Evolutionary conservation across 495 filamentous ascomycete genomes (phyloP).

Genomic region (Amorphotheca resinae): DNA sequence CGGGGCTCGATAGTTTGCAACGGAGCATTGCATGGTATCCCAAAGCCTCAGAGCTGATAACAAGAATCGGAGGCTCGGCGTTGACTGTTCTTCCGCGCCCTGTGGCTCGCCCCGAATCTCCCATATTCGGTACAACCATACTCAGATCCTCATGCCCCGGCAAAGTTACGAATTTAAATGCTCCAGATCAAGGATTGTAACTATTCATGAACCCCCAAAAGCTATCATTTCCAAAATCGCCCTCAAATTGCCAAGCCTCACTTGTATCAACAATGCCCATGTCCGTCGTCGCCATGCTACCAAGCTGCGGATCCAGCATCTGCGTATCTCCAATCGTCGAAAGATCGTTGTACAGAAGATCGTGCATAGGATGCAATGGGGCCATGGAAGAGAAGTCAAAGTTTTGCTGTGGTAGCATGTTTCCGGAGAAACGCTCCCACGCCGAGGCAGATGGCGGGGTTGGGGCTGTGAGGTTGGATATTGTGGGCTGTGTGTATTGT

Average conservation of each 20-base stretch:
- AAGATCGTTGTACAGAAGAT: slow-evolving; percentile 40
- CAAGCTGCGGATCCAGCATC: neutral
- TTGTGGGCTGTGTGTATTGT: slow-evolving; percentile 13
- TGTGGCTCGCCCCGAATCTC: too few relatives aligned
- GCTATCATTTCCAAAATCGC: slow-evolving; percentile 38
- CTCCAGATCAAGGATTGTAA: slow-evolving; percentile 24
- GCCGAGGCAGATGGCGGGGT: neutral
- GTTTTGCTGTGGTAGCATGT: slow-evolving; percentile 16
- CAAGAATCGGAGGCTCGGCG: too few relatives aligned
- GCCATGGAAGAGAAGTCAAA: slow-evolving; percentile 35
- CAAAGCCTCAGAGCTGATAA: too few relatives aligned
- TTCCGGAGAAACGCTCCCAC: slow-evolving; percentile 9
- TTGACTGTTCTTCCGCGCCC: too few relatives aligned
- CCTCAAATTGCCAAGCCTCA: slow-evolving; percentile 29
- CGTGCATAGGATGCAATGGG: slow-evolving; percentile 41
- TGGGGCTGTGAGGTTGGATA: slow-evolving; percentile 9
- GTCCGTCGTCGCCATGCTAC: neutral
- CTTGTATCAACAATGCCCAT: slow-evolving; percentile 6
- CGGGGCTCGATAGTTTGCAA: too few relatives aligned
- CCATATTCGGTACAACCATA: neutral
- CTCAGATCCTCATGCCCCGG: neutral
- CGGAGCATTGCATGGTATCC: too few relatives aligned
- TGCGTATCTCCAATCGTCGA: slow-evolving; percentile 20
- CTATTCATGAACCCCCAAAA: slow-evolving; percentile 42
- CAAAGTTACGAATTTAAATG: too few relatives aligned